Base-by-base conservation (phyloP, 2,329 filamentous ascomycete genomes). In the Paecilomyces dactylethromorphus region DNA sequence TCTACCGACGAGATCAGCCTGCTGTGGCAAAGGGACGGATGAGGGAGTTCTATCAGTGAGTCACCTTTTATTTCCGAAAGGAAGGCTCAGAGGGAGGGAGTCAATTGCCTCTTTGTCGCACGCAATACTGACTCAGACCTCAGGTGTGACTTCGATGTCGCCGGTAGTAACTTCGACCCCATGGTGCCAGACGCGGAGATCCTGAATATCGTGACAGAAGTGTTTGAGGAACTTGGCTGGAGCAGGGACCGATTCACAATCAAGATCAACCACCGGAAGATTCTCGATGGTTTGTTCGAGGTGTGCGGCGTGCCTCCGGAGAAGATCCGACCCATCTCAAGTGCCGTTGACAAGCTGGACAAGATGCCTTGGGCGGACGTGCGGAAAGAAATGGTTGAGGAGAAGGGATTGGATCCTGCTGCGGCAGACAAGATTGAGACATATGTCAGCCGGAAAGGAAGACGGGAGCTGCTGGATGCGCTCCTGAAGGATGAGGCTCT, bases 141-240 rank as follows among this genome's bases (percentile, higher is more conserved):
- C n/a, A 45, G 39, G 39, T 97, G 92, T 79, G 93, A 97, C 77
- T 95, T 97, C 71, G 92, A 97, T 72, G 93, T 97, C 76, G 92
- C 92, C 12, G 92, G 92, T 60, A 66, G 74, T 61, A 81, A 79
- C 50, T 95, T 91, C 78, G 93, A 96, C 72, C 78, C 90, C 57
- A 96, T 97, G 92, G 83, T 96, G 26, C 91, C 92, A 58, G 93
- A 97, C 70, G 90, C 92, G 39, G 92, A 97, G 78, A 88, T 96
- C 60, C 78, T 97, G 66, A 84, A 89, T 59, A 92, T 97, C 64
- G 85, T 90, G 55, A 87, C 85, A 67, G 92, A 97, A 72, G 89
- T 96, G 49, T 96, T 97, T 69, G 85, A 93, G 65, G 84, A 84
- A 54, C 80, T 97, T 35, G 88, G 87, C 21, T 91, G 88, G 86